Base-by-base conservation (phyloP, 768 basidiomycete genomes). In the Tulasnella sp. region DNA sequence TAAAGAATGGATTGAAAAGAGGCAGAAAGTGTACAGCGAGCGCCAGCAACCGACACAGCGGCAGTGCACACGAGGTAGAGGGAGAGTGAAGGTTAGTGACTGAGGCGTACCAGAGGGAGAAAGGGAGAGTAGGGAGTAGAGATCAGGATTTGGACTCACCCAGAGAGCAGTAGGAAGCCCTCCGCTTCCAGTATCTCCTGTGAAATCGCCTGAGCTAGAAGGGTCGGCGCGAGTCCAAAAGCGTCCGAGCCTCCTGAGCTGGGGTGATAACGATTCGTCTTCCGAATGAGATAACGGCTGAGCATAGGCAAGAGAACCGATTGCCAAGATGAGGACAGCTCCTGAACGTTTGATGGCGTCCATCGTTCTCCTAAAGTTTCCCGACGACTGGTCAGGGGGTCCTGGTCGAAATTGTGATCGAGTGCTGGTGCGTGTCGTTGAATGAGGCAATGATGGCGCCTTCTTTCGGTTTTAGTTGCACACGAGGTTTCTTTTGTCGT, bases 271-370 rank as follows among this genome's bases (percentile, higher is more conserved):
- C 61, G 61, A 67, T 3, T 32, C 7, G 26, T 4, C 61, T 67
- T 67, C 61, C 11, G 61, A 67, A 10, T 29, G 61, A 67, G 61
- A 67, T 67, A 67, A 29, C 61, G 61, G 61, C 61, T 67, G 61
- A 67, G 61, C 61, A 67, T 67, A 1, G 9, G 61, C 26, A 32
- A 29, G 61, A 67, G 61, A 67, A 32, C 5, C 32, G 32, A 67
- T 32, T 67, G 61, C 61, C 61, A 67, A 67, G 61, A 67, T 67
- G 61, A 67, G 61, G 32, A 32, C 26, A 4, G n/a, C 61, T 67
- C 61, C 61, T 67, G 61, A 67, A 67, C 32, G 61, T 29, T 67
- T 67, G 61, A 67, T 67, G 61, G 61, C 61, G 61, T 67, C 29
- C 61, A 67, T 67, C 61, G 9, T 67, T 32, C 61, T 67, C 61